Conservation (phyloP, 2,329 filamentous ascomycete species). For the Clonostachys chloroleuca region DNA sequence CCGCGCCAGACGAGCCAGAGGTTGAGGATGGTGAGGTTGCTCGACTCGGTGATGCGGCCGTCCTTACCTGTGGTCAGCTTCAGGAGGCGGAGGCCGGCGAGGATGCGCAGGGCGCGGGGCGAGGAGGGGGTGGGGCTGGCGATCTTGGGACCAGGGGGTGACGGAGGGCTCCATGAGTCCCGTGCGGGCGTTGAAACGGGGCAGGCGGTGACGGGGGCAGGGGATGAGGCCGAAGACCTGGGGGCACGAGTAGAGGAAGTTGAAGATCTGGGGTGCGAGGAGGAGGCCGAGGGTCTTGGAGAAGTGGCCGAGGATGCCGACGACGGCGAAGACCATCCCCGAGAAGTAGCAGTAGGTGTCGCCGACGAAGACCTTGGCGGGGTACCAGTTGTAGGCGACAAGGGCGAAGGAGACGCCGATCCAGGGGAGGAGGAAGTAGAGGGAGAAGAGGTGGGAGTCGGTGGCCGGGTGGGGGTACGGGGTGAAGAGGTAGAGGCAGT, state of each 20-base stretch:
- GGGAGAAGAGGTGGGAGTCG: conserved; percentile 91
- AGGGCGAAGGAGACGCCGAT: conserved; percentile 87
- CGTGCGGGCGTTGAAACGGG: conserved; percentile 79
- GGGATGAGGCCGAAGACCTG: conserved; percentile 88
- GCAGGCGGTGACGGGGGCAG: conserved; percentile 88
- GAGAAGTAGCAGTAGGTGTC: conserved; percentile 99
- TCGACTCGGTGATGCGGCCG: conserved; percentile 72
- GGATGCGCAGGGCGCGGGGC: conserved; percentile 59
- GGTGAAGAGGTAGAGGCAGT: conserved; percentile 78
- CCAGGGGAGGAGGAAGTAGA: conserved; percentile 92
- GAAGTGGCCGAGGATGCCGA: conserved; percentile 95
- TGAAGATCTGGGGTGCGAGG: conserved; percentile 91
- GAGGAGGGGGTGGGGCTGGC: conserved; percentile 64
- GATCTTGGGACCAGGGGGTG: conserved; percentile 65
- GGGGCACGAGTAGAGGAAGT: conserved; percentile 89
- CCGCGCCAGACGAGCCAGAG: conserved; percentile 96
- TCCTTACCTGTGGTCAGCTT: conserved; percentile 60
- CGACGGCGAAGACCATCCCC: conserved; percentile 97
- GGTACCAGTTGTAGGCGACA: conserved; percentile 91
- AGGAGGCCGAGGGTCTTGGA: conserved; percentile 92
- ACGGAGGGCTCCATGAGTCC: conserved; percentile 84
- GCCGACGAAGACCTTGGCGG: conserved; percentile 90
- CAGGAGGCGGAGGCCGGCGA: conserved; percentile 66
- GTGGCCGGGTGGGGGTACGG: conserved; percentile 88
- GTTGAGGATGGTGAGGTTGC: conserved; percentile 91